Evolutionary conservation across 805 yeast species (phyloP), one percentile per base, ranked within the genome.

Genomic region (Metschnikowia lochheadii): DNA sequence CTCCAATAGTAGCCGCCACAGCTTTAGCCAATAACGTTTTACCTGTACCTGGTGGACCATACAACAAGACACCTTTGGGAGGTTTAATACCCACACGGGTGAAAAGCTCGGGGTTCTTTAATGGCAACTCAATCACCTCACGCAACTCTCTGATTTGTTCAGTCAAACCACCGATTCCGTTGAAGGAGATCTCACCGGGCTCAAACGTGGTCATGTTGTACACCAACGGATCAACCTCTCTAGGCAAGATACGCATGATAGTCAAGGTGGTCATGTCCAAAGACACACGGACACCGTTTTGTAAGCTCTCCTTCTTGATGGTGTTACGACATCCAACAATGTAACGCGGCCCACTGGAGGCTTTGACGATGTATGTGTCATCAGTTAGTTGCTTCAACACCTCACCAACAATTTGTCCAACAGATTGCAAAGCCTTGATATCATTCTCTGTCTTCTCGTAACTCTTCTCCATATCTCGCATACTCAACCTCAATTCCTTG

Each of bases 21-120:
- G 98, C 98, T 64, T 94, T 91, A 15, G 99, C 99, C 63, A 92
- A 78, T 52, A 92, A 75, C 0, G 99, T 92, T 68, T 92, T 92
- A 65, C 99, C 98, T 0, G 99, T 94, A 63, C 99, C 99, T 21
- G 99, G 99, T 6, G 99, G 99, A 6, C 99, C 99, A 65, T 94
- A 94, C 47, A 94, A 77, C 55, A 94, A 75, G 26, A 92, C 98
- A 68, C 98, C 99, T 70, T 94, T 94, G 51, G 99, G 99, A n/a
- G 97, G 96, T 66, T 90, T 90, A 69, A 94, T 94, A 44, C 99
- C 99, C 33, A 94, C 97, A 67, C 99, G 84, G 54, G 87, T 76
- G 69, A 94, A 94, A 61, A 94, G 79, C 71, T 94, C 99, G 2
- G 99, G 99, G 68, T 94, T 94, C 70, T 94, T 94, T 64, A 94